Percentiles rank a stretch among this genome's conserved stretches.
Evolutionary conservation across 2,329 filamentous ascomycete genomes (phyloP).

Genomic region (Anthostomella pinea): DNA sequence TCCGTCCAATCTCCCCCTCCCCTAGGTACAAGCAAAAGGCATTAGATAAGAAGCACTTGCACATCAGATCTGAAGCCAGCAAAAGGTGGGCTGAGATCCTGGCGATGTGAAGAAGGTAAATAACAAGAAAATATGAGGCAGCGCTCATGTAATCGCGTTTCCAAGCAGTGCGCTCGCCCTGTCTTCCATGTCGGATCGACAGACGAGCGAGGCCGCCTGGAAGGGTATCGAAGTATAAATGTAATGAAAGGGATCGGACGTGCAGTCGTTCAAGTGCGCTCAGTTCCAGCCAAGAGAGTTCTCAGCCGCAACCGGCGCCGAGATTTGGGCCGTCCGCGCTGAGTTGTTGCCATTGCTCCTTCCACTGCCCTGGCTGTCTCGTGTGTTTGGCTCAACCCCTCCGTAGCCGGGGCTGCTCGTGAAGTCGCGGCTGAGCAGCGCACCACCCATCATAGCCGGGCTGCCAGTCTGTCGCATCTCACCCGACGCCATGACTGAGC

Average conservation of each 20-base stretch:
- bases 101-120: slow-evolving; percentile 29
- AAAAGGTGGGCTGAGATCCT: slow-evolving; percentile 33
- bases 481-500: slow-evolving; percentile 62
- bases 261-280: slow-evolving; percentile 36
- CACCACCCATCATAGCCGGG: slow-evolving; percentile 69
- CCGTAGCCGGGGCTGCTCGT: slow-evolving; percentile 46
- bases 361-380: slow-evolving; percentile 66
- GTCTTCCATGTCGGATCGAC: slow-evolving; percentile 13
- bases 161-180: slow-evolving; percentile 24
- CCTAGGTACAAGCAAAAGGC: slow-evolving; percentile 24
- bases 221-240: slow-evolving; percentile 46
- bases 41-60: slow-evolving; percentile 33
- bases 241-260: slow-evolving; percentile 31
- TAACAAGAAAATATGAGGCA: slow-evolving; percentile 32
- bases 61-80: slow-evolving; percentile 31
- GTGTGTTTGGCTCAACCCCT: slow-evolving; percentile 41
- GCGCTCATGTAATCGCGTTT: slow-evolving; percentile 30
- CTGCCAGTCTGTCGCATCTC: slow-evolving; percentile 56
- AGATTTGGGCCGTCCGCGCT: slow-evolving; percentile 66
- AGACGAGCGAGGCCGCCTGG: slow-evolving; percentile 32
- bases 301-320: slow-evolving; percentile 85
- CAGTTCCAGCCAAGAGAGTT: slow-evolving; percentile 97
- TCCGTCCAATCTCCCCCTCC: slow-evolving; percentile 11
- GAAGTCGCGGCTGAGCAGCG: slow-evolving; percentile 56
- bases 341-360: slow-evolving; percentile 52